Conservation (phyloP, 139 green algal genomes). For the Pleodorina starrii region DNA sequence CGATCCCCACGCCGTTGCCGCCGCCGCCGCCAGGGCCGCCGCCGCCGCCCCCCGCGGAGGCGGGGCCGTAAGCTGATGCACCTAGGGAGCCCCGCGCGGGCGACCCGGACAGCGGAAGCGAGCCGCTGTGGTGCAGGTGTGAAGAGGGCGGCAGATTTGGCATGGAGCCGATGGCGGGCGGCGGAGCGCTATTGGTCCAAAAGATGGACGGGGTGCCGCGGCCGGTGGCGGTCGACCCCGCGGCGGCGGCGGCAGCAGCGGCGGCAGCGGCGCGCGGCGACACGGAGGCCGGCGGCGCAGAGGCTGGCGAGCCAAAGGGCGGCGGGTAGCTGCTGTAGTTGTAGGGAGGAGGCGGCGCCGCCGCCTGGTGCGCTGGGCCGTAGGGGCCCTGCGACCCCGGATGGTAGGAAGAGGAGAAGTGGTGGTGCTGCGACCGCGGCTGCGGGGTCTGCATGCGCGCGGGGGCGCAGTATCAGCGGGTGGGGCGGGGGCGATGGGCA, state of each 20-base stretch:
- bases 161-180: neutral
- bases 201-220: neutral
- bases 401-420: neutral
- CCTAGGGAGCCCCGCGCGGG: neutral
- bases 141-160: neutral
- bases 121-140: neutral
- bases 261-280: neutral
- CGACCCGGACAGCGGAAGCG: neutral
- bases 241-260: no score
- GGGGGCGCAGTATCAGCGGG: no score
- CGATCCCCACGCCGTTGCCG: neutral
- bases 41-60: neutral
- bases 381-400: no score
- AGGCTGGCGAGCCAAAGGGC: neutral
- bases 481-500: no score
- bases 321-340: neutral
- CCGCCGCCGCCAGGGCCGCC: neutral
- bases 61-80: neutral
- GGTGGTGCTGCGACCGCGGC: neutral
- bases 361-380: neutral
- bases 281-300: neutral
- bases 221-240: no score
- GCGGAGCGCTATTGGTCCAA: neutral
- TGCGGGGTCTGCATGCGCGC: conserved; percentile 24
- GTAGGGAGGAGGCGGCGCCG: neutral